Conservation (phyloP, 768 basidiomycete species). For the Tulasnella sp. region DNA sequence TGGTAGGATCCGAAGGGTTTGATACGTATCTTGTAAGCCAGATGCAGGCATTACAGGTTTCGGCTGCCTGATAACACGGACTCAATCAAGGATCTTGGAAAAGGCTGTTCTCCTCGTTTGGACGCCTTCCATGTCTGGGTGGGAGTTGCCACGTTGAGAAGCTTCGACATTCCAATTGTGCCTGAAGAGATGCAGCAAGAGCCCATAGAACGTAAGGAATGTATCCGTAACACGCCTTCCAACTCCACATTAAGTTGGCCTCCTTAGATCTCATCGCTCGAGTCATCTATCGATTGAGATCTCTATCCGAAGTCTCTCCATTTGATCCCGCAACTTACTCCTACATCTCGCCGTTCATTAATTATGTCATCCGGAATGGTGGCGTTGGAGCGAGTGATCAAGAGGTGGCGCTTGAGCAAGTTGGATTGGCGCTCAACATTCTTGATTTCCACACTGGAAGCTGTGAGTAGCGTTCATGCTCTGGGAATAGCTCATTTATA, state of each 20-base stretch:
- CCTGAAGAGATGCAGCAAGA: slow-evolving; percentile 67
- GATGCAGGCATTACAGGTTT: neutral
- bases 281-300: slow-evolving; percentile 73
- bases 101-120: slow-evolving; percentile 63
- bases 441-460: slow-evolving; percentile 43
- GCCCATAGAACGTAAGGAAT: slow-evolving; percentile 44
- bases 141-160: slow-evolving; percentile 74
- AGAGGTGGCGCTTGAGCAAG: slow-evolving; percentile 71
- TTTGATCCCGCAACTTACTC: slow-evolving; percentile 82
- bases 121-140: slow-evolving; percentile 58
- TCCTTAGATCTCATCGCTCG: slow-evolving; percentile 64
- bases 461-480: slow-evolving; percentile 38
- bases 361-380: slow-evolving; percentile 52
- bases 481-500: neutral
- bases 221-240: neutral
- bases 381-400: slow-evolving; percentile 49
- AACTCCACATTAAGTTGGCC: neutral
- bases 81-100: slow-evolving; percentile 45
- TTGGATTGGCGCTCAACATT: slow-evolving; percentile 58
- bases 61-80: neutral
- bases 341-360: slow-evolving; percentile 65
- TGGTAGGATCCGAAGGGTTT: slow-evolving; percentile 49
- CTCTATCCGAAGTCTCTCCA: slow-evolving; percentile 65
- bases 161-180: slow-evolving; percentile 49
- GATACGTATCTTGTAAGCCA: slow-evolving; percentile 64